A percentile compares a stretch with the other conserved stretches of the same genome.
These are phyloP conservation scores for Actinomucor elegans DNA, from an alignment of 371 early-diverging fungal species.

Conservation along the genomic window DNA sequence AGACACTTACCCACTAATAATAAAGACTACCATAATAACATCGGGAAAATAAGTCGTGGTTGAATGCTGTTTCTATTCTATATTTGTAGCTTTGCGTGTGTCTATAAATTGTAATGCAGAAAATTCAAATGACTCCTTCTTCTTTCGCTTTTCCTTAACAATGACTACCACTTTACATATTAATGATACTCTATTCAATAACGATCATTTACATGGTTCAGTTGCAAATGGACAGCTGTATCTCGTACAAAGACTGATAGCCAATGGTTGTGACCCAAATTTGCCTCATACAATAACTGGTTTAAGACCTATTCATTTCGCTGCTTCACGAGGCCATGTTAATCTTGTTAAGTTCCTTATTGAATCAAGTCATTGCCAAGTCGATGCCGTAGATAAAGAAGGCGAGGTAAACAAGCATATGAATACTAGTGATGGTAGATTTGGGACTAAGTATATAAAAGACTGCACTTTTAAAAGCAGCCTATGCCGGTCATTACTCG, in stretches of 20 bases:
- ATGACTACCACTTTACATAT: constrained; percentile 4
- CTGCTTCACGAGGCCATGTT: constrained; percentile 58
- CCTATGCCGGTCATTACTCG: constrained; percentile 57
- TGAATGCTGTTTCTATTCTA: too few species aligned
- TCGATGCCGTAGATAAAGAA: constrained; percentile 63
- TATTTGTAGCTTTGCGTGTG: too few species aligned
- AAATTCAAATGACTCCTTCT: too few species aligned
- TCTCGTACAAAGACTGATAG: constrained; percentile 7
- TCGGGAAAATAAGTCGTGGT: too few species aligned
- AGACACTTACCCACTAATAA: too few species aligned
- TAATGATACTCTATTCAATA: neutral
- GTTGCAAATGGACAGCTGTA: constrained; percentile 12
- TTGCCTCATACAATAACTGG: constrained; percentile 40
- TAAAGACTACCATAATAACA: too few species aligned
- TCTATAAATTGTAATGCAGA: too few species aligned
- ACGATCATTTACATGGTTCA: constrained; percentile 3
- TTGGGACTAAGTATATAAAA: too few species aligned
- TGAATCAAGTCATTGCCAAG: constrained; percentile 48
- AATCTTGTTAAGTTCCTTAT: constrained; percentile 57
- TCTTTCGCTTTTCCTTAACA: neutral
- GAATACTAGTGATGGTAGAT: too few species aligned
- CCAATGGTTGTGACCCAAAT: constrained; percentile 15
- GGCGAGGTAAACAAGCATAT: constrained; percentile 66
- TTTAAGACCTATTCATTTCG: constrained; percentile 59
- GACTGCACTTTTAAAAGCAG: constrained; percentile 75